These are phyloP conservation scores for Aspergillus incahuasiensis DNA, from an alignment of 495 filamentous ascomycete genomes.

Conservation along the genomic window DNA sequence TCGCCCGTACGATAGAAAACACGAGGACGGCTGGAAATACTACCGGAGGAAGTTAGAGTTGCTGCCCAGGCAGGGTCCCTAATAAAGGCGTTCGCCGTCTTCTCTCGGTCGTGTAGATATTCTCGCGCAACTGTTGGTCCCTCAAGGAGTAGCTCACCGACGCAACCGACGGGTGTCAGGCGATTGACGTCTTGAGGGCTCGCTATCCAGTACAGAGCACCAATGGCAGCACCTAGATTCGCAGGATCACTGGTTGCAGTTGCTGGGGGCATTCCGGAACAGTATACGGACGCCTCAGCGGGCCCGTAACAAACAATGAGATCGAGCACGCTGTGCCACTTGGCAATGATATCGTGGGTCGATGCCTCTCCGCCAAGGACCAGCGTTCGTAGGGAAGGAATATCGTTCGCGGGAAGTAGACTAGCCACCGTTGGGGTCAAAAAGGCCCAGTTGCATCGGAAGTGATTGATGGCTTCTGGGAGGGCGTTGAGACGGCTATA, in stretches of 20 bases:
- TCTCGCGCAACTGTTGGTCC: constrained; percentile 27
- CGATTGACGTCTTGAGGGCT: background rate
- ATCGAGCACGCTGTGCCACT: background rate
- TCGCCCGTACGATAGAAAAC: constrained; percentile 22
- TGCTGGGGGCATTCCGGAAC: background rate
- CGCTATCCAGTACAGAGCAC: background rate
- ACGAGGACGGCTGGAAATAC: background rate
- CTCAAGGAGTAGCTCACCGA: constrained; percentile 45
- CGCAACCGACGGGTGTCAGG: constrained; percentile 34
- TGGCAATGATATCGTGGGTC: background rate
- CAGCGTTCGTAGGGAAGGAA: background rate
- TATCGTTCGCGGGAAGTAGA: background rate
- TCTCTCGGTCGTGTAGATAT: constrained; percentile 17
- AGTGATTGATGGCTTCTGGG: background rate
- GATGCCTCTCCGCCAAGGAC: background rate
- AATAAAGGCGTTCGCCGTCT: constrained; percentile 19
- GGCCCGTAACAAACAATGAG: background rate
- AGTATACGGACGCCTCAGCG: background rate
- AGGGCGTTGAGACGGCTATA: constrained; percentile 23
- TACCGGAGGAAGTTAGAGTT: constrained; percentile 11
- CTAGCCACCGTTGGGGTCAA: background rate
- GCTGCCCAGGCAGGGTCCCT: constrained; percentile 9
- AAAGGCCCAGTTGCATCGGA: background rate
- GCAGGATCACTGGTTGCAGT: background rate
- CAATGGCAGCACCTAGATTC: background rate